A percentile compares a stretch with the other conserved stretches of the same genome.
Evolutionary conservation across 78 protist species (phyloP).

Genomic region (Dictyostelium intermedium): DNA sequence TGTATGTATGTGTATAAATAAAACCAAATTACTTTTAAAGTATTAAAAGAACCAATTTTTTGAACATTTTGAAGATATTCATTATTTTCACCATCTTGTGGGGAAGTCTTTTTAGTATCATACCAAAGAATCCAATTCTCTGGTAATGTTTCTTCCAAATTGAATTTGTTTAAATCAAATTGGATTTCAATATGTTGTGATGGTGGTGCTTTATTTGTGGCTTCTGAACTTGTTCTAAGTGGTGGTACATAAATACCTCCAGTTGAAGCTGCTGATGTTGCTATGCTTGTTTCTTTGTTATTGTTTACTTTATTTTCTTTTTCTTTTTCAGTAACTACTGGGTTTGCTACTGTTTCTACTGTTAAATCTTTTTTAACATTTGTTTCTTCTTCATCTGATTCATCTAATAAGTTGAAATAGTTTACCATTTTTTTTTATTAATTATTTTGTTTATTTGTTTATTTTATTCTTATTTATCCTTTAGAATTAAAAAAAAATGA

Average conservation of each 20-base stretch:
- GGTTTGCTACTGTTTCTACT: neutral
- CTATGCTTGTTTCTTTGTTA: neutral
- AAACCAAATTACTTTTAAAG: slow-evolving; percentile 1
- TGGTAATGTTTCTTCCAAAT: neutral
- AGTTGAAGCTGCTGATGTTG: neutral
- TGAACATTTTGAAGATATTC: slow-evolving; percentile 47
- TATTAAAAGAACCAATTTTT: slow-evolving; percentile 53
- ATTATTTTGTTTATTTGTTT: neutral
- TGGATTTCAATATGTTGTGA: slow-evolving; percentile 39
- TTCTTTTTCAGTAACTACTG: neutral
- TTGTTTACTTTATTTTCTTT: slow-evolving; percentile 4
- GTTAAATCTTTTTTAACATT: neutral
- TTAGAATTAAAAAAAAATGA: neutral
- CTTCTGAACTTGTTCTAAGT: neutral
- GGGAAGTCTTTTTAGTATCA: neutral
- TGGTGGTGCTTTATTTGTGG: slow-evolving; percentile 4
- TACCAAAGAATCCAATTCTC: slow-evolving; percentile 64
- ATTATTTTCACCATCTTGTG: slow-evolving; percentile 24
- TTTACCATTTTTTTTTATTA: slow-evolving; percentile 8
- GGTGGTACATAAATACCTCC: neutral
- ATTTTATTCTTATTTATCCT: neutral
- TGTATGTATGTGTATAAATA: neutral
- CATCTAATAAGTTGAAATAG: slow-evolving; percentile 41
- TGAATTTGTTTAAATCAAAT: neutral
- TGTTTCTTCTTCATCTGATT: slow-evolving; percentile 55